These are phyloP conservation scores for Blastomyces silverae DNA, from an alignment of 2,329 filamentous ascomycete genomes.

Conservation along the genomic window DNA sequence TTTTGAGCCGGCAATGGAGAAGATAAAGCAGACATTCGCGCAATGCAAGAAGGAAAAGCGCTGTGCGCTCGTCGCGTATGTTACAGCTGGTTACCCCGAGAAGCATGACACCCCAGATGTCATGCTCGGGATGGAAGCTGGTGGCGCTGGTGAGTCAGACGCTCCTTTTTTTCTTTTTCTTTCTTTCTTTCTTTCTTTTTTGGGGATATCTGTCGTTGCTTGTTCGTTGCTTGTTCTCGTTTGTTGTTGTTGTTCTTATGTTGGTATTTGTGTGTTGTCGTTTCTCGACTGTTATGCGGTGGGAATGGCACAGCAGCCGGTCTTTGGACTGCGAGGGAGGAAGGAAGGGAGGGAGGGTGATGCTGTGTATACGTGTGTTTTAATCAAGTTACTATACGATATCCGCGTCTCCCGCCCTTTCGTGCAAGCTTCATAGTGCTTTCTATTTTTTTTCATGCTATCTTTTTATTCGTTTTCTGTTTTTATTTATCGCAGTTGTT, in stretches of 20 bases:
- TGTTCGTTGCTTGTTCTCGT: not conserved
- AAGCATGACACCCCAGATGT: slow-evolving; percentile 76
- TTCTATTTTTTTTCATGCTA: not conserved
- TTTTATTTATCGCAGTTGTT: not conserved
- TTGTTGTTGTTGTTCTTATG: not conserved
- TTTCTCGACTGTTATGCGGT: slow-evolving; percentile 7
- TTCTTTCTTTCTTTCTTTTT: not conserved
- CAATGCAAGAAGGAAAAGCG: slow-evolving; percentile 54
- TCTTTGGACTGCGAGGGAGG: not conserved
- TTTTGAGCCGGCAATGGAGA: slow-evolving; percentile 39
- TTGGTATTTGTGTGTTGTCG: not conserved
- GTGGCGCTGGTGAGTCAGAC: slow-evolving; percentile 67
- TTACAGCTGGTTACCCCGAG: slow-evolving; percentile 86
- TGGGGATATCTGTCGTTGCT: not conserved
- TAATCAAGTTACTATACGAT: not conserved
- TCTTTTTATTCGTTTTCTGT: not conserved
- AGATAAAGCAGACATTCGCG: slow-evolving; percentile 51
- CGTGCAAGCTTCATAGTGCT: not conserved
- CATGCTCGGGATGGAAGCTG: slow-evolving; percentile 81
- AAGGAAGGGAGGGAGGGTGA: not conserved
- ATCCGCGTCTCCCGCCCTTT: not conserved
- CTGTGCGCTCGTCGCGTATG: slow-evolving; percentile 87
- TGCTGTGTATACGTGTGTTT: not conserved
- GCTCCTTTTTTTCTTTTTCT: not conserved
- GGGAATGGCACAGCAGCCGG: slow-evolving; percentile 11